Base-by-base conservation (phyloP, 169 alveolate genomes). In the Neospora caninum region DNA sequence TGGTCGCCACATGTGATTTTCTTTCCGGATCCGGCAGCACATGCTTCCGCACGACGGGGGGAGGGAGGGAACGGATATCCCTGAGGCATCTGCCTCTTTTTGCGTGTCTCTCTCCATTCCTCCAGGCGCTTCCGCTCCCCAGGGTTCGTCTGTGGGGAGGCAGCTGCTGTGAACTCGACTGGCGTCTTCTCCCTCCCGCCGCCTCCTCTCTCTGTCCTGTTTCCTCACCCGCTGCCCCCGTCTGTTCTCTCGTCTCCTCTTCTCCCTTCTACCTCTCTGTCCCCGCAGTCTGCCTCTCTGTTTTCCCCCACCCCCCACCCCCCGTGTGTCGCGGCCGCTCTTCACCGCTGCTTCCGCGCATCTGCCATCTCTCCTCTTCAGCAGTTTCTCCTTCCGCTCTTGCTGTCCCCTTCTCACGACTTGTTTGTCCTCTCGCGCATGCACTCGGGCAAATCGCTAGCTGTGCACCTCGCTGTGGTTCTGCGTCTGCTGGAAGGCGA, bases 391-490 rank as follows among this genome's bases (percentile, higher is more conserved):
- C 89, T 82, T 18, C 67, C 69, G 34, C 25, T 82, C 25, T 6
- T 36, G 16, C 89, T 82, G 7, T 6, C 69, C 42, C 39, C 89
- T 31, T 39, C 89, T 25, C 64, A 38, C 64, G 89, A 82, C 67
- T 29, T 82, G 18, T 25, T 42, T 16, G 20, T 82, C 18, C 38
- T 38, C 38, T 38, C 89, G 13, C 89, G 64, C 43, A 38, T 6
- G 53, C 41, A 27, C 34, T 31, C 89, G 0, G 89, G 89, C 89
- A 82, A 82, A 7, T 82, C 89, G n/a, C 53, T 82, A 18, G 89
- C 89, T 82, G 64, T 41, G 27, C 89, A 41, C 58, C n/a, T 41
- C 67, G 64, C 67, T 0, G 64, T 41, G 20, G 34, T 36, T 36
- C 41, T 82, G 58, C 54, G 67, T 41, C 69, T 82, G 43, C 39